These are phyloP conservation scores for Trichosporon ovoides DNA, from an alignment of 1,284 basidiomycete genomes.

Conservation along the genomic window DNA sequence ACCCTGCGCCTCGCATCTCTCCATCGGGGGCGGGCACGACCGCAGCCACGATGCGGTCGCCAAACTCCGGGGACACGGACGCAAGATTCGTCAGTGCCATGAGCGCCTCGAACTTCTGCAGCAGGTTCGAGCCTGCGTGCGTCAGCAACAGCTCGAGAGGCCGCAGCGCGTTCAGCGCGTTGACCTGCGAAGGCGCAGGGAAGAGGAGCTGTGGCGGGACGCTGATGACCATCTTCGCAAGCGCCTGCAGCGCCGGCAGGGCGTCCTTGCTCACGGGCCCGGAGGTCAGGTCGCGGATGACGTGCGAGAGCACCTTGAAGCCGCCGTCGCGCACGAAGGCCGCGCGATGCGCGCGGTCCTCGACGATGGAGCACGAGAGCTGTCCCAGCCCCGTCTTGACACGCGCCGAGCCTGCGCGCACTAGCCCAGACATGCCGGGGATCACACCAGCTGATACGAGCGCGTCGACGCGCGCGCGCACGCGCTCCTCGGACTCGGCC, in stretches of 20 bases:
- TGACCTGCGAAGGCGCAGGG: constrained; percentile 61
- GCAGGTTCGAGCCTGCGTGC: constrained; percentile 60
- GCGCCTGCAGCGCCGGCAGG: constrained; percentile 74
- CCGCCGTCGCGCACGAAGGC: constrained; percentile 78
- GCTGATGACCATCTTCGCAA: constrained; percentile 89
- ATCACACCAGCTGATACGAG: constrained; percentile 59
- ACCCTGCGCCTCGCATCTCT: constrained; percentile 21
- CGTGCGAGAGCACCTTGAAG: constrained; percentile 61
- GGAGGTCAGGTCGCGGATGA: constrained; percentile 50
- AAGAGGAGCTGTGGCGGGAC: constrained; percentile 83
- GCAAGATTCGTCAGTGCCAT: constrained; percentile 96
- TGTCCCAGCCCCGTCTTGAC: constrained; percentile 50
- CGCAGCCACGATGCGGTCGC: constrained; percentile 55
- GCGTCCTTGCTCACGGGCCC: constrained; percentile 32
- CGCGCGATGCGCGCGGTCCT: constrained; percentile 70
- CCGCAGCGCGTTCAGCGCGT: constrained; percentile 70
- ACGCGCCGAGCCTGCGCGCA: constrained; percentile 51
- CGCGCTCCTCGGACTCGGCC: constrained; percentile 57
- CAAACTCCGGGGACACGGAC: constrained; percentile 64
- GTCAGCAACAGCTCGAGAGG: constrained; percentile 68
- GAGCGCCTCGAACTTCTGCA: constrained; percentile 85
- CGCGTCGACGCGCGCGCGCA: constrained; percentile 55
- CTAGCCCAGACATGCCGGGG: constrained; percentile 59
- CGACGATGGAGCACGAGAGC: constrained; percentile 65
- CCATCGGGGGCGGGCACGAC: constrained; percentile 7